Conservation (phyloP, 345 rosid genomes). For the Populus deltoides region DNA sequence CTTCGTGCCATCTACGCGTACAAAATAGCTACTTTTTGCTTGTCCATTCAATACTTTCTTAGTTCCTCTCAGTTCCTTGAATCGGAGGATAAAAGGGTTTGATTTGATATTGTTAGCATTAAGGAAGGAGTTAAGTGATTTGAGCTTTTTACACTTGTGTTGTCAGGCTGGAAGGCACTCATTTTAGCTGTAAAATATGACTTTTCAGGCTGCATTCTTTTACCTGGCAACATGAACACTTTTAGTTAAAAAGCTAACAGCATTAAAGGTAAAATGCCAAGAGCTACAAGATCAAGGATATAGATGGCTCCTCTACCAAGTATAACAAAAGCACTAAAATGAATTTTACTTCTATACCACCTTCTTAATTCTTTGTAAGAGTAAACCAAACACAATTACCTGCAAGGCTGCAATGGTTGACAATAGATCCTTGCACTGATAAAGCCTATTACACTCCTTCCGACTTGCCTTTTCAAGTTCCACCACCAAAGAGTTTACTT, state of each 20-base stretch:
- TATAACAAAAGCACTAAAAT: background rate
- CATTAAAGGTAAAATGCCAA: background rate
- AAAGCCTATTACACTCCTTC: conserved; percentile 57
- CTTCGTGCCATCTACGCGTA: conserved; percentile 2
- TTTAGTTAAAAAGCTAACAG: background rate
- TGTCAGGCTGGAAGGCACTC: conserved; percentile 33
- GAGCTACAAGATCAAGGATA: background rate
- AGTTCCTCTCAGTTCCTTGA: background rate
- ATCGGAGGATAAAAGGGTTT: conserved; percentile 5
- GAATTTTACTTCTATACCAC: background rate
- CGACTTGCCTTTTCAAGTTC: conserved; percentile 52
- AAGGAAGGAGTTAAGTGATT: conserved; percentile 11
- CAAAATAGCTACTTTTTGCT: background rate
- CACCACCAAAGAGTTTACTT: conserved; percentile 40
- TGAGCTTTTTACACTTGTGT: conserved; percentile 34
- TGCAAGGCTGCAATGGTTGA: conserved; percentile 55
- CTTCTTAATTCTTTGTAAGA: background rate
- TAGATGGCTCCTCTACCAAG: background rate
- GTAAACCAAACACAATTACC: conserved; percentile 34
- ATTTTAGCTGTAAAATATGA: conserved; percentile 48
- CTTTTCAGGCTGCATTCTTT: conserved; percentile 64
- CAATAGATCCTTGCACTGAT: conserved; percentile 53
- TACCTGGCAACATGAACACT: conserved; percentile 43
- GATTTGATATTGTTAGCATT: conserved; percentile 24
- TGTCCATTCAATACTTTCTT: conserved; percentile 4